Base-by-base conservation (phyloP, 108 stramenopile genomes). In the Chaetoceros muelleri region DNA sequence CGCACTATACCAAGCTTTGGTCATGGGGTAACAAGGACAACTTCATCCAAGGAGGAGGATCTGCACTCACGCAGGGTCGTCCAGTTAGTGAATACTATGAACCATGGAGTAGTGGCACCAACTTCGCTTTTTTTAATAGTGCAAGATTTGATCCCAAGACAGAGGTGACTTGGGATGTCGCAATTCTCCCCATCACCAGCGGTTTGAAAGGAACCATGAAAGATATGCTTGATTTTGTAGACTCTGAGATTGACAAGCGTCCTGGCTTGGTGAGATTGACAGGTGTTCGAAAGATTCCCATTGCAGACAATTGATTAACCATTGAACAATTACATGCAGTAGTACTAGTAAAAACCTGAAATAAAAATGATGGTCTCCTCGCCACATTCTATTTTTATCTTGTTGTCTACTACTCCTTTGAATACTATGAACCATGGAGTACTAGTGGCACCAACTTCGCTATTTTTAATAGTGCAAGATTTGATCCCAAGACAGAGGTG, bases 1-100 rank as follows among this genome's bases (percentile, higher is more conserved):
- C 61, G 2, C 61, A 50, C 51, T 61, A 29, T 49, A 61, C 61
- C 29, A 61, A 61, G 52, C 52, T 61, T 50, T 61, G 61, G 61
- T 46, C 45, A 3, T 61, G 61, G 61, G 61, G 61, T 22, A 28
- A 53, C 30, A 24, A 24, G 19, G 30, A 1, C 10, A 31, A 52
- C 18, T 61, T 61, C 31, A 30, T 30, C 28, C 29, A 30, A 19
- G 52, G 51, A 26, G 51, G 29, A 21, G 61, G 49, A 10, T 21
- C 34, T 30, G 49, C 61, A 10, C 30, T 61, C 24, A 49, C 61
- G 2, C 49, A 50, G 8, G 61, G 61, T 28, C 51, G 61, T 24
- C 61, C 61, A 10, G 22, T 22, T 20, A 53, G 49, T 18, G 61
- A 53, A 28, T 61, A 61, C 52, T 61, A 61, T 28, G 61, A 61